A percentile compares a stretch with the other conserved stretches of the same genome.
Conservation (phyloP, 257 asterid genomes). For the Nicotiana attenuata region DNA sequence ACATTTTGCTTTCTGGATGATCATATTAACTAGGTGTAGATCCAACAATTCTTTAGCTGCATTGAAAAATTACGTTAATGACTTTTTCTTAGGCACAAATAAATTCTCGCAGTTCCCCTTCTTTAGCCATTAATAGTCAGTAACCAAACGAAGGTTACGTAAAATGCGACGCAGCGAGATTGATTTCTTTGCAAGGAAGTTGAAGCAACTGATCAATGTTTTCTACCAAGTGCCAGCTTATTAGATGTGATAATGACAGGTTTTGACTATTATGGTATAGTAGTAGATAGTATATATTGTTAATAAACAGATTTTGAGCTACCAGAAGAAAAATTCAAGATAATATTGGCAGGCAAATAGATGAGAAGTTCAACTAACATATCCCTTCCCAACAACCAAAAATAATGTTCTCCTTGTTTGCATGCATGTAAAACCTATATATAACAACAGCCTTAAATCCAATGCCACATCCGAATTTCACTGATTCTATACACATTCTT, state of each 20-base stretch:
- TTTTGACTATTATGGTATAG: neutral
- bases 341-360: slow-evolving; percentile 3
- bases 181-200: neutral
- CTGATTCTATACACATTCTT: neutral
- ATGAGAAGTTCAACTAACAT: slow-evolving; percentile 25
- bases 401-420: neutral
- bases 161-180: neutral
- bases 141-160: too few relatives aligned
- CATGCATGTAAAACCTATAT: slow-evolving; percentile 15
- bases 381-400: slow-evolving; percentile 14
- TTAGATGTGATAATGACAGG: neutral
- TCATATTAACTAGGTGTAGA: neutral
- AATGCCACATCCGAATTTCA: neutral
- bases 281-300: too few relatives aligned
- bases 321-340: neutral
- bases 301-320: too few relatives aligned
- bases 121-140: neutral
- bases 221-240: neutral
- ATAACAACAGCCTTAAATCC: neutral
- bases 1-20: neutral
- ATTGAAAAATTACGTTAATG: too few relatives aligned
- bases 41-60: neutral
- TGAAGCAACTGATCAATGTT: neutral
- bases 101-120: neutral
- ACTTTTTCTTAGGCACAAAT: too few relatives aligned